Evolutionary conservation across 805 yeast species (phyloP).

Genomic region (Yamadazyma ubonensis): DNA sequence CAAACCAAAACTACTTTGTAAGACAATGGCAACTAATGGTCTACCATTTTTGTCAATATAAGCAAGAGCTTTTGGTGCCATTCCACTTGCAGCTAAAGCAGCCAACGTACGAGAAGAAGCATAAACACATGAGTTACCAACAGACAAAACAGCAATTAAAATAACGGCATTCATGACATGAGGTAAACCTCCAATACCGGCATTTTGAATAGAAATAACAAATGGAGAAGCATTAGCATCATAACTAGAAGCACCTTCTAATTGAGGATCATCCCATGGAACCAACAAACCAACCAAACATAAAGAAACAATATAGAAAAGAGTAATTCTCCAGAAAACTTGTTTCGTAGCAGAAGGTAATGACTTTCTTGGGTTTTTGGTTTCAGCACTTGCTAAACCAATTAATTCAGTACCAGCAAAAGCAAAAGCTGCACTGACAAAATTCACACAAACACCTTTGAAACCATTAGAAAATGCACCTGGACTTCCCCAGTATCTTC

Average conservation of each 20-base stretch:
- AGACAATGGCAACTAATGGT: conserved; percentile 45
- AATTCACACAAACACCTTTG: conserved; percentile 40
- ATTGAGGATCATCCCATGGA: conserved; percentile 40
- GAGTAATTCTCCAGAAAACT: conserved; percentile 42
- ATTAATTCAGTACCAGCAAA: conserved; percentile 40
- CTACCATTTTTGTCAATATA: conserved; percentile 52
- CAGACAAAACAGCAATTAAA: conserved; percentile 40
- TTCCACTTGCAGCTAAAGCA: conserved; percentile 44
- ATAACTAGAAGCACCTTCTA: conserved; percentile 43
- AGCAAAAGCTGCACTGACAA: conserved; percentile 43
- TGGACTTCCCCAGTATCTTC: conserved; percentile 50
- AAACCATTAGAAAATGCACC: conserved; percentile 54
- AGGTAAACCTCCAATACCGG: conserved; percentile 38
- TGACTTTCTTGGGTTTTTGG: conserved; percentile 36
- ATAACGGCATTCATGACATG: conserved; percentile 41
- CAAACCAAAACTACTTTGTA: conserved; percentile 42
- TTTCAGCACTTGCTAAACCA: conserved; percentile 44
- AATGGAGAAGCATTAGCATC: conserved; percentile 74
- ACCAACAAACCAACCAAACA: conserved; percentile 52
- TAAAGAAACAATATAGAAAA: conserved; percentile 46
- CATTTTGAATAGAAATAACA: conserved; percentile 56
- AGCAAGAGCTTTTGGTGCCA: conserved; percentile 44
- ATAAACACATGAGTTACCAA: conserved; percentile 44
- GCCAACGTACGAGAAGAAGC: conserved; percentile 45
- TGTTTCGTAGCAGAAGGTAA: conserved; percentile 43